These are phyloP conservation scores for Hygrophorus pudorinus DNA, from an alignment of 768 basidiomycete species.

Conservation along the genomic window DNA sequence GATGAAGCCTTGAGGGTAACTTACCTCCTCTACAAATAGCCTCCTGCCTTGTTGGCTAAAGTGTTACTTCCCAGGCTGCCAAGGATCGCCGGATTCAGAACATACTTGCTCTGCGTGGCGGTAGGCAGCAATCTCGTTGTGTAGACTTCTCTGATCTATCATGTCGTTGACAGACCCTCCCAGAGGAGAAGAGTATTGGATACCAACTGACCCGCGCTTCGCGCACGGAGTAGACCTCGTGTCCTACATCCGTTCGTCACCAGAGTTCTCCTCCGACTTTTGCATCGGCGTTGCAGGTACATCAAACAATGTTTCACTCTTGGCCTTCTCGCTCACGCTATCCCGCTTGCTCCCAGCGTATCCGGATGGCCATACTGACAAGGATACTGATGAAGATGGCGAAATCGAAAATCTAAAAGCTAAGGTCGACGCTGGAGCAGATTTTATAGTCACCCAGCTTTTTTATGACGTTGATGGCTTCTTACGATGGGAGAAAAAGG, in stretches of 20 bases:
- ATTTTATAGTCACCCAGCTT: slow-evolving; percentile 92
- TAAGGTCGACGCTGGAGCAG: slow-evolving; percentile 91
- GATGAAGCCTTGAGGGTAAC: slow-evolving; percentile 77
- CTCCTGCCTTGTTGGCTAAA: slow-evolving; percentile 1
- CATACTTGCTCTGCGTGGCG: slow-evolving; percentile 87
- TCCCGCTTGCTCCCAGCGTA: slow-evolving; percentile 46
- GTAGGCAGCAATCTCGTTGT: slow-evolving; percentile 27
- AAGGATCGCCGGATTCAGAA: slow-evolving; percentile 79
- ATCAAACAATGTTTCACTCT: slow-evolving; percentile 6
- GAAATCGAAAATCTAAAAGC: slow-evolving; percentile 65
- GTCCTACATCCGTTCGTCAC: slow-evolving; percentile 68
- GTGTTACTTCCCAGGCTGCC: slow-evolving; percentile 41
- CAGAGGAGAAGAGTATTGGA: slow-evolving; percentile 89
- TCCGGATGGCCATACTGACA: slow-evolving; percentile 80
- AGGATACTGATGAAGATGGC: slow-evolving; percentile 42
- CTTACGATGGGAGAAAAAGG: slow-evolving; percentile 63
- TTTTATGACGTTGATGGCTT: slow-evolving; percentile 95
- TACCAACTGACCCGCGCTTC: slow-evolving; percentile 75
- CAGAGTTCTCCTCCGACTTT: slow-evolving; percentile 75
- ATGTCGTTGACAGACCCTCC: slow-evolving; percentile 62
- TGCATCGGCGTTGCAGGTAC: slow-evolving; percentile 92
- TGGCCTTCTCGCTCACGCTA: not conserved
- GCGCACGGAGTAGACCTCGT: slow-evolving; percentile 85
- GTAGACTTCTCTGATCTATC: not conserved
- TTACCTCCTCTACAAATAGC: slow-evolving; percentile 2